Base-by-base conservation (phyloP, 495 filamentous ascomycete species). In the Daldinia childiae region DNA sequence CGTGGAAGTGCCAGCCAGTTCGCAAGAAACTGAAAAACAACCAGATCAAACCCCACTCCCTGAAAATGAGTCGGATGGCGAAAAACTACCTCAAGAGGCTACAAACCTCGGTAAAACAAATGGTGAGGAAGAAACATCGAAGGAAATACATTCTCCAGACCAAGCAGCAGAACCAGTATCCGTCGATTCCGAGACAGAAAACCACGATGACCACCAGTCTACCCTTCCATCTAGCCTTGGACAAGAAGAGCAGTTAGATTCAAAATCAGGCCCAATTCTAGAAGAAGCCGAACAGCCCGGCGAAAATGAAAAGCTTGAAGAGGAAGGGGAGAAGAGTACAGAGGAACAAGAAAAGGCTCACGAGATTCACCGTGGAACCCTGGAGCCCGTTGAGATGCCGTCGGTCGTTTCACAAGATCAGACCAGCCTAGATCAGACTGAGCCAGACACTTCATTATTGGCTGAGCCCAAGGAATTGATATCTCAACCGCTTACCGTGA, bases 401-500 rank as follows among this genome's bases (percentile, higher is more conserved):
- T 24, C 55, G 24, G 29, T 38, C 12, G 17, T 19, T 12, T 26
- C 51, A 6, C 51, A 71, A 6, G 43, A 62, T 64, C 66, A 55
- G 56, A 68, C 27, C 36, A 60, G 50, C 30, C 34, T 41, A 11
- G 36, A 6, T 9, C 69, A 63, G 29, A 48, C 38, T 24, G n/a
- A 12, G 21, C 26, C 36, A 51, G 58, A 68, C 43, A 6, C 41
- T 30, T 34, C 59, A 36, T 41, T 52, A 24, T 34, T 45, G 7
- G 26, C 63, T 11, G 34, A 67, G 39, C 48, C 66, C 29, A 50
- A 56, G 36, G 52, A 60, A 30, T 45, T 58, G 21, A 43, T 43
- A 4, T 19, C 57, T 6, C 65, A 69, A 19, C 38, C 34, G 0
- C 71, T 43, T 14, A 57, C 55, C 62, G 51, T 57, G 14, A 26